Evolutionary conservation across 2,329 filamentous ascomycete genomes (phyloP).

Genomic region (Colletotrichum graminicola): DNA sequence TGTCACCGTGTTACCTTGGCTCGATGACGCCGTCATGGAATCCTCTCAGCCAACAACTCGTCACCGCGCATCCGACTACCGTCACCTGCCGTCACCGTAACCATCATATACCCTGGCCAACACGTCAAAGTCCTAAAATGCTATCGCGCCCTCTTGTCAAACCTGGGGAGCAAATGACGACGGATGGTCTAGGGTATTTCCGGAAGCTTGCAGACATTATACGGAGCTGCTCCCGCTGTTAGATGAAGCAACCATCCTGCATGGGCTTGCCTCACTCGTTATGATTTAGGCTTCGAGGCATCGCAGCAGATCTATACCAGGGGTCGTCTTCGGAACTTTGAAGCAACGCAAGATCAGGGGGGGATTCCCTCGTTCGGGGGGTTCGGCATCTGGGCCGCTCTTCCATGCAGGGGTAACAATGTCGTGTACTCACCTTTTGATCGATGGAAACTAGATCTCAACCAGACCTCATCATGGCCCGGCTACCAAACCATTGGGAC

Average conservation of each 20-base stretch:
- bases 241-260: neutral
- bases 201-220: neutral
- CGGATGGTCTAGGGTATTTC: slow-evolving; percentile 6
- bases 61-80: neutral
- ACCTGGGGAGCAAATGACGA: slow-evolving; percentile 21
- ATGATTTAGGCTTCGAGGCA: neutral
- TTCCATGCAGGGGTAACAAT: slow-evolving; percentile 15
- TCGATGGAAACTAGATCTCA: neutral
- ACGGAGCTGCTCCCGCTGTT: neutral
- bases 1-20: slow-evolving; percentile 30
- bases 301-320: neutral
- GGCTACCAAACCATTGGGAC: neutral
- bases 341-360: neutral
- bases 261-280: neutral
- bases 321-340: neutral
- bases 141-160: neutral
- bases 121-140: neutral
- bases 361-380: neutral
- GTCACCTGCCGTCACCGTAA: slow-evolving; percentile 8
- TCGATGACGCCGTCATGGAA: neutral
- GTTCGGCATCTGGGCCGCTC: slow-evolving; percentile 33
- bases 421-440: neutral
- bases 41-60: slow-evolving; percentile 28
- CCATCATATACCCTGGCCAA: neutral
- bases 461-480: neutral